These are phyloP conservation scores for Beauveria australis DNA, from an alignment of 2,329 filamentous ascomycete species.

Conservation along the genomic window DNA sequence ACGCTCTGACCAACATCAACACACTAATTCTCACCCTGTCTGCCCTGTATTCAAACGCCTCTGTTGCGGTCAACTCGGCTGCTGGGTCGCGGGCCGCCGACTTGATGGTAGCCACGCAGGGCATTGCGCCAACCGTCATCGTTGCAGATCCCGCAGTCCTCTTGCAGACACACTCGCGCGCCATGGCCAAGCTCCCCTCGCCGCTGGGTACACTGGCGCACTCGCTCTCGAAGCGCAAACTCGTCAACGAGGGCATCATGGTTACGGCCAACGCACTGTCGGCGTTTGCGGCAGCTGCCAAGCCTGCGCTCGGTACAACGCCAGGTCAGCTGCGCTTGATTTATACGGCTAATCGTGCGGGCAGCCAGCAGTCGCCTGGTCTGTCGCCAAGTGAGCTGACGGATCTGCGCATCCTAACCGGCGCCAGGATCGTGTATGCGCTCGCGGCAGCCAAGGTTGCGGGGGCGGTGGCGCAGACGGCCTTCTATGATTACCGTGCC, in stretches of 20 bases:
- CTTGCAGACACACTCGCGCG: constrained; percentile 56
- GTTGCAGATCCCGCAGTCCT: constrained; percentile 70
- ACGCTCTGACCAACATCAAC: constrained; percentile 72
- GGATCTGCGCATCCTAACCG: constrained; percentile 73
- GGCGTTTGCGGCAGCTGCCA: constrained; percentile 47
- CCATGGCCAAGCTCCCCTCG: constrained; percentile 51
- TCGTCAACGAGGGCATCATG: constrained; percentile 64
- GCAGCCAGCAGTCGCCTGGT: constrained; percentile 53
- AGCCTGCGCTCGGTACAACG: constrained; percentile 50
- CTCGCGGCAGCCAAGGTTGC: constrained; percentile 77
- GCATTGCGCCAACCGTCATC: constrained; percentile 73
- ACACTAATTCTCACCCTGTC: constrained; percentile 71
- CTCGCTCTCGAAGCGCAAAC: constrained; percentile 59
- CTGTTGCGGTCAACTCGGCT: constrained; percentile 81
- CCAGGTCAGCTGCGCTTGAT: constrained; percentile 74
- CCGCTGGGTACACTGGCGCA: constrained; percentile 60
- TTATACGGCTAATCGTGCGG: constrained; percentile 67
- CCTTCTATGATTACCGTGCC: constrained; percentile 77
- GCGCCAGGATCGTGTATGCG: constrained; percentile 76
- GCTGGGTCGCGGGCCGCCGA: constrained; percentile 62
- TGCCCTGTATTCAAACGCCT: constrained; percentile 76
- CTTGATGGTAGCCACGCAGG: constrained; percentile 62
- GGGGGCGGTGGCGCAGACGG: constrained; percentile 80
- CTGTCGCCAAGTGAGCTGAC: constrained; percentile 65
- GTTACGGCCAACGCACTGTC: constrained; percentile 44